Conservation (phyloP, 495 filamentous ascomycete species). For the Trichoderma erinaceum region DNA sequence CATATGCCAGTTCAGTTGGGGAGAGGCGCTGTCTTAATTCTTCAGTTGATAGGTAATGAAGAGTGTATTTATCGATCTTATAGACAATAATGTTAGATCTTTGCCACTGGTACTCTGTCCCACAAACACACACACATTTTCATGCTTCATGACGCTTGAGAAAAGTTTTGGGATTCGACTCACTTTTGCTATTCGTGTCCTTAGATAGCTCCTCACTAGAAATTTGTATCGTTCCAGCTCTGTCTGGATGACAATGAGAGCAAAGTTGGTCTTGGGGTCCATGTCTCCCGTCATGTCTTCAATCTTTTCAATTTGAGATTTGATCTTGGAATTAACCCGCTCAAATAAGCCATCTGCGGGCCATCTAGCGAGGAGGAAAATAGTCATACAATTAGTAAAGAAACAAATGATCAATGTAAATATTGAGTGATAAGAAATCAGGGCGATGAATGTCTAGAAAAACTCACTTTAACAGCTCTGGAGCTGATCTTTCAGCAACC, state of each 20-base stretch:
- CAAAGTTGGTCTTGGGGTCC: conserved; percentile 84
- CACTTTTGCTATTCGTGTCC: conserved; percentile 79
- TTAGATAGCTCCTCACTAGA: conserved; percentile 74
- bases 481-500: conserved; percentile 83
- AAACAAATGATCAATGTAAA: background rate
- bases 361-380: conserved; percentile 35
- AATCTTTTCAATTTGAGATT: conserved; percentile 59
- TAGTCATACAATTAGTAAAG: conserved; percentile 20
- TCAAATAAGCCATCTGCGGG: conserved; percentile 51
- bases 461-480: conserved; percentile 61
- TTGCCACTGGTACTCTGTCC: no score
- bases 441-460: background rate
- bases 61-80: conserved; percentile 63
- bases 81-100: conserved; percentile 2
- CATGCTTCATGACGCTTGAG: no score
- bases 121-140: no score
- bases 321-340: conserved; percentile 69
- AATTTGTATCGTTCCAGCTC: conserved; percentile 92
- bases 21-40: conserved; percentile 53
- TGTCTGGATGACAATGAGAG: conserved; percentile 90
- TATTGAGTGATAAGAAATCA: background rate
- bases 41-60: conserved; percentile 52
- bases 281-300: conserved; percentile 72
- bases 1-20: conserved; percentile 65
- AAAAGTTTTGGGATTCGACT: background rate